Evolutionary conservation across 1,284 basidiomycete species (phyloP).

Genomic region (Moniliella sp.): DNA sequence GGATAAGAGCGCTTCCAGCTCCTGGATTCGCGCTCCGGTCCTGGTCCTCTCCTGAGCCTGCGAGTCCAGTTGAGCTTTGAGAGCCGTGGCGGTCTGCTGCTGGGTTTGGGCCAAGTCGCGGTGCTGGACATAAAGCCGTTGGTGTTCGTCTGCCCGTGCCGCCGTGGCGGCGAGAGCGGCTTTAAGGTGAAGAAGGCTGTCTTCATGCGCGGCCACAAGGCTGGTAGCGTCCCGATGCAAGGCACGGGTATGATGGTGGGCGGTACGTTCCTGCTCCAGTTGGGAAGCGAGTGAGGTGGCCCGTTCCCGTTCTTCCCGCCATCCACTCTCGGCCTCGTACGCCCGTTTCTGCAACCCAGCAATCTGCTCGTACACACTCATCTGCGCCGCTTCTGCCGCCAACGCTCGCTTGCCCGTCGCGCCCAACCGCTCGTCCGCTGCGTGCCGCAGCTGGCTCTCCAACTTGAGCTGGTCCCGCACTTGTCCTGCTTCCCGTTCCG

Average conservation of each 20-base stretch:
- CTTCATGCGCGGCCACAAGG: conserved; percentile 56
- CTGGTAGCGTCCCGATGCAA: conserved; percentile 46
- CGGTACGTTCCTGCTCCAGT: conserved; percentile 56
- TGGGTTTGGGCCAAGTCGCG: conserved; percentile 21
- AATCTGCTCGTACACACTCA: conserved; percentile 49
- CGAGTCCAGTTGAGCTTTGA: conserved; percentile 55
- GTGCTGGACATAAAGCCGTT: conserved; percentile 43
- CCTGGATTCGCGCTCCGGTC: conserved; percentile 44
- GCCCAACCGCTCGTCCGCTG: conserved; percentile 57
- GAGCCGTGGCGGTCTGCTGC: conserved; percentile 47
- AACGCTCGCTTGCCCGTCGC: conserved; percentile 65
- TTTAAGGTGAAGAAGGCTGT: conserved; percentile 59
- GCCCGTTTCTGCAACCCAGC: conserved; percentile 51
- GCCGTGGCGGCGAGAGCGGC: conserved; percentile 54
- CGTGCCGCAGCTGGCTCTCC: conserved; percentile 41
- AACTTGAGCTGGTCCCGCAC: conserved; percentile 41
- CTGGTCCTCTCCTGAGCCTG: conserved; percentile 11
- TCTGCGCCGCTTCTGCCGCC: conserved; percentile 54
- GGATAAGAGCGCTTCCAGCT: conserved; percentile 47
- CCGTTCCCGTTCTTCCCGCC: conserved; percentile 59
- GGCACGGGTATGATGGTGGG: conserved; percentile 46
- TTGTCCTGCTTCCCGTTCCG: conserved; percentile 47
- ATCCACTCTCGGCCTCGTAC: conserved; percentile 44
- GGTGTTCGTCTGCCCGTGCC: conserved; percentile 57
- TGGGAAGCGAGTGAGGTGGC: conserved; percentile 53